Conservation (phyloP, 345 rosid genomes). For the Dimocarpus longan region DNA sequence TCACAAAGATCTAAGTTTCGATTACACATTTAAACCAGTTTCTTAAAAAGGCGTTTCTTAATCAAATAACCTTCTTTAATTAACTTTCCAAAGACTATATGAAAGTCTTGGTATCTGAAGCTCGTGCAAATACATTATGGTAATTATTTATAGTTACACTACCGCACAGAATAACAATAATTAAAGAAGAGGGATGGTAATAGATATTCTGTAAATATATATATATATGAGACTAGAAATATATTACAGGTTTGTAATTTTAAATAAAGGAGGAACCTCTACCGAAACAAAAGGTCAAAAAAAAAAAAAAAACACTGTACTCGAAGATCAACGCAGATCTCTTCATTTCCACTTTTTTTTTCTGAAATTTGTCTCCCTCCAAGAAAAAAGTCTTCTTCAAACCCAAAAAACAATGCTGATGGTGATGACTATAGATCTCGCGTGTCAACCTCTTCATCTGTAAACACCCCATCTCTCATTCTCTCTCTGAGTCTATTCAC, state of each 20-base stretch:
- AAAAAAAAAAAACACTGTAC: slow-evolving; percentile 17
- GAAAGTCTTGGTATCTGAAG: too few species aligned
- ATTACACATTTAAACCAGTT: too few species aligned
- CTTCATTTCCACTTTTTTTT: not conserved
- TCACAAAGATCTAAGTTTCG: too few species aligned
- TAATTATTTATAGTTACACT: too few species aligned
- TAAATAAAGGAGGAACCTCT: not conserved
- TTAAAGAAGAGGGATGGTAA: too few species aligned
- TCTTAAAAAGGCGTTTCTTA: too few species aligned
- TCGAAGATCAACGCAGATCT: slow-evolving; percentile 19
- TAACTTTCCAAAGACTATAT: too few species aligned
- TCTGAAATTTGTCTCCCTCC: slow-evolving; percentile 17
- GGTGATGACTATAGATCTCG: slow-evolving; percentile 19
- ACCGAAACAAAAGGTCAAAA: not conserved
- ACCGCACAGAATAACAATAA: too few species aligned
- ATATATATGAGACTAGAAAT: too few species aligned
- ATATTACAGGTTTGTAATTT: not conserved
- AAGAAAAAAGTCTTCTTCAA: slow-evolving; percentile 9
- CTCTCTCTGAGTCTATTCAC: not conserved
- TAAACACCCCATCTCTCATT: not conserved
- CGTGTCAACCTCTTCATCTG: slow-evolving; percentile 14
- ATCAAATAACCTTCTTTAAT: too few species aligned
- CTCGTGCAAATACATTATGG: too few species aligned
- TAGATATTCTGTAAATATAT: too few species aligned
- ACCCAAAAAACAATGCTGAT: slow-evolving; percentile 16